A percentile compares a stretch with the other conserved stretches of the same genome.
These are phyloP conservation scores for Paecilomyces sp. DNA, from an alignment of 2,329 filamentous ascomycete genomes.

Conservation along the genomic window DNA sequence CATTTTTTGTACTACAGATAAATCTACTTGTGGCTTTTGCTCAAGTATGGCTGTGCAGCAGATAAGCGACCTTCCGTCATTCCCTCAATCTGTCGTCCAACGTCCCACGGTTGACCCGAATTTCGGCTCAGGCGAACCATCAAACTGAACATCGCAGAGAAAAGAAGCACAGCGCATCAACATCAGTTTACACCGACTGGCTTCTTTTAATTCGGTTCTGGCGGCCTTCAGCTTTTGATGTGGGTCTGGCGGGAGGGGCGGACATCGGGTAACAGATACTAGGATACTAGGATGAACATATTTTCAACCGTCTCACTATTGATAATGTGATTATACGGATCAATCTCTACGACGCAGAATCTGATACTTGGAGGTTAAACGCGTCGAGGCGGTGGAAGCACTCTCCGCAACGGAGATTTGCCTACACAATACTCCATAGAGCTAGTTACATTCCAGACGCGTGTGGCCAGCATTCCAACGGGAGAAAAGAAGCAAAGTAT, in stretches of 20 bases:
- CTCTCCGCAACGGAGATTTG: neutral
- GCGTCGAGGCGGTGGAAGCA: neutral
- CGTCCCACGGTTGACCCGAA: neutral
- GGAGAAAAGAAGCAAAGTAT: neutral
- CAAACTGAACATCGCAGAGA: neutral
- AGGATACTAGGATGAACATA: neutral
- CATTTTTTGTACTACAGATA: neutral
- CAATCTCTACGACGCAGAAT: neutral
- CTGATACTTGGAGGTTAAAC: neutral
- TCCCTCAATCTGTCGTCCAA: neutral
- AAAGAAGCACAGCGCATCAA: neutral
- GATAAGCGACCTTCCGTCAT: neutral
- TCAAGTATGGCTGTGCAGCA: neutral
- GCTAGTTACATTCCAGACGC: neutral
- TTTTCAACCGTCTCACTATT: neutral
- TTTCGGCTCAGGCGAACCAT: neutral
- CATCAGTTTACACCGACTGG: neutral
- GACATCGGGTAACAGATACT: neutral
- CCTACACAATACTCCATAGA: neutral
- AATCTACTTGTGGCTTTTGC: neutral
- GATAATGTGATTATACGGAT: neutral
- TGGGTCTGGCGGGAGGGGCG: neutral
- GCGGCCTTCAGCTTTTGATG: neutral
- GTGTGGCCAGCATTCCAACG: neutral
- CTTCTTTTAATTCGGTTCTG: neutral